Evolutionary conservation across 257 asterid species (phyloP).

Genomic region (Solanum ossicruentum): DNA sequence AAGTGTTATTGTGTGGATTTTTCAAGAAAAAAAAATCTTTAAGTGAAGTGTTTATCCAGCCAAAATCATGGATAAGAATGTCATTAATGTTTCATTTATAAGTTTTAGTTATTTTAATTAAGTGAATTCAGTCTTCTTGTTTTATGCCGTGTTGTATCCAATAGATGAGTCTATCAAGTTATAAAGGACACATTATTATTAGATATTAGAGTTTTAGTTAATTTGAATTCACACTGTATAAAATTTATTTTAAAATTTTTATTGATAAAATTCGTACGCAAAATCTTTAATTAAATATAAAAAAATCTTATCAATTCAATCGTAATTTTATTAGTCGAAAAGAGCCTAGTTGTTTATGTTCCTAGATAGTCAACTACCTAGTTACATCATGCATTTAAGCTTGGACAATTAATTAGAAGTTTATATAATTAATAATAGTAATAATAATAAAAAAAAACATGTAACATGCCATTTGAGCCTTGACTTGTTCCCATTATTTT

Average conservation of each 20-base stretch:
- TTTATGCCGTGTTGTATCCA: not conserved
- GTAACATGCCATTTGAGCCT: not conserved
- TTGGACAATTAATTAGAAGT: not conserved
- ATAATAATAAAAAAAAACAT: too few species aligned
- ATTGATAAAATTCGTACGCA: not conserved
- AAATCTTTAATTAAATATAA: not conserved
- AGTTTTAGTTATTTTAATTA: not conserved
- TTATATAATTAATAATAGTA: not conserved
- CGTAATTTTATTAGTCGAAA: rapidly evolving
- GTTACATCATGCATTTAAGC: not conserved
- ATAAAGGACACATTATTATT: not conserved
- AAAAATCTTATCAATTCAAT: not conserved
- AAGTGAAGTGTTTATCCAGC: not conserved
- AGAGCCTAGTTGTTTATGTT: not conserved
- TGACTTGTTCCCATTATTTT: not conserved
- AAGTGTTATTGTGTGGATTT: not conserved
- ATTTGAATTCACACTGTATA: rapidly evolving
- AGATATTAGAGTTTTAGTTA: too few species aligned
- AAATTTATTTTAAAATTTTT: too few species aligned
- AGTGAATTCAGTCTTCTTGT: not conserved
- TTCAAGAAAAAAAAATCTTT: not conserved
- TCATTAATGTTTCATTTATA: not conserved
- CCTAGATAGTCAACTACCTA: not conserved
- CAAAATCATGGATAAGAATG: not conserved
- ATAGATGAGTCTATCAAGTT: not conserved